Conservation (phyloP, 1,284 basidiomycete genomes). For the Pseudozyma sp. region DNA sequence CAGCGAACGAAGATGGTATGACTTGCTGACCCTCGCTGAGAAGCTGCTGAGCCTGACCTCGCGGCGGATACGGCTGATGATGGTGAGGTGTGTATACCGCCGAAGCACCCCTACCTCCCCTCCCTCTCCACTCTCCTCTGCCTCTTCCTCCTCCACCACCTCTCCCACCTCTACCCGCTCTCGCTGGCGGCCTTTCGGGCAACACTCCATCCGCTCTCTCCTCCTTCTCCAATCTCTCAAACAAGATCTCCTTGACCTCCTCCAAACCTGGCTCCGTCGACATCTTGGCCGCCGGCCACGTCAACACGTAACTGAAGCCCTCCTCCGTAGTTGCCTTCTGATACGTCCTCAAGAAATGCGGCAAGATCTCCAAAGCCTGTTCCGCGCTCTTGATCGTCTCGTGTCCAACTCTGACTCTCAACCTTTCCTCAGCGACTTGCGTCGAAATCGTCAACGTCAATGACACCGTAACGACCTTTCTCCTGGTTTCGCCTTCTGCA, state of each 20-base stretch:
- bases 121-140: conserved; percentile 12
- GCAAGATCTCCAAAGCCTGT: conserved; percentile 32
- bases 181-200: conserved; percentile 28
- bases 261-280: conserved; percentile 16
- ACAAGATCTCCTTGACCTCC: conserved; percentile 25
- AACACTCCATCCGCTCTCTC: conserved; percentile 22
- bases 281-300: conserved; percentile 28
- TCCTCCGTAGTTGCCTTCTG: conserved; percentile 34
- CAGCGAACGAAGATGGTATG: conserved; percentile 24
- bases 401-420: conserved; percentile 30
- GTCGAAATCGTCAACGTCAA: conserved; percentile 39
- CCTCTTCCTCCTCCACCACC: conserved; percentile 16
- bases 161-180: conserved; percentile 13
- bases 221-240: conserved; percentile 14
- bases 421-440: conserved; percentile 21
- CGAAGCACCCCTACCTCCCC: conserved; percentile 19
- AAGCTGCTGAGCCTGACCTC: not conserved
- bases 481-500: not conserved
- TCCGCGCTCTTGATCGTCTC: conserved; percentile 42
- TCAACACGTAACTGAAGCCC: conserved; percentile 37
- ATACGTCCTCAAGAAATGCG: conserved; percentile 35
- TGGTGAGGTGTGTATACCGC: conserved; percentile 28
- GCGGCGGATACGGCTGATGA: conserved; percentile 16
- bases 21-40: not conserved
- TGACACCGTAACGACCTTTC: conserved; percentile 32